These are phyloP conservation scores for Parathielavia hyrcaniae DNA, from an alignment of 495 filamentous ascomycete species.

Conservation along the genomic window DNA sequence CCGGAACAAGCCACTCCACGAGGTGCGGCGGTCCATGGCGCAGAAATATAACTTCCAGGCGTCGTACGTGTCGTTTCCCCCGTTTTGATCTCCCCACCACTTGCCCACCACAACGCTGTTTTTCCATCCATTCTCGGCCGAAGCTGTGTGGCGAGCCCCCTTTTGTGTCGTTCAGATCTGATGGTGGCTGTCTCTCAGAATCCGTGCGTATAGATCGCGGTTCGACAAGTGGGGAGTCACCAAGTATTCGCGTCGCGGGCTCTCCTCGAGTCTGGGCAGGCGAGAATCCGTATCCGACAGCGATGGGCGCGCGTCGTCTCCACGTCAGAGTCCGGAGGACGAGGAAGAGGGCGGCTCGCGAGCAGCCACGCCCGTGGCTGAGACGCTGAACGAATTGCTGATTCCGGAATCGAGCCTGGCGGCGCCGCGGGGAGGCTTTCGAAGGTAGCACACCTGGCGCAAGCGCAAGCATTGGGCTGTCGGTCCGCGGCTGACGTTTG, in stretches of 20 bases:
- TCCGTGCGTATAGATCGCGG: conserved; percentile 41
- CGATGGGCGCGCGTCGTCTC: conserved; percentile 6
- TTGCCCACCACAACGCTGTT: neutral
- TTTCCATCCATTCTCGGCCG: too few species aligned
- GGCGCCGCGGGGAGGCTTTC: neutral
- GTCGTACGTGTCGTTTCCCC: conserved; percentile 34
- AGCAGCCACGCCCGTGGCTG: neutral
- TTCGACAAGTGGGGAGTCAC: conserved; percentile 41
- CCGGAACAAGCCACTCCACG: conserved; percentile 39
- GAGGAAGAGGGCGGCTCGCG: neutral
- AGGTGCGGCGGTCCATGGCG: conserved; percentile 39
- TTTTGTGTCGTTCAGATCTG: neutral
- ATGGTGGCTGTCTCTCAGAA: conserved; percentile 23
- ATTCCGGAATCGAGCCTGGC: neutral
- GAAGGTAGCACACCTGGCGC: conserved; percentile 3
- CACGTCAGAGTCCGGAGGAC: conserved; percentile 5
- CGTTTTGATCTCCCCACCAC: neutral
- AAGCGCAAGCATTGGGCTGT: too few species aligned
- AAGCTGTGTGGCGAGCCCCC: neutral
- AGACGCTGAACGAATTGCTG: neutral
- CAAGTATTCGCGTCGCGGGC: conserved; percentile 41
- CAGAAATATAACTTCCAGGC: conserved; percentile 41
- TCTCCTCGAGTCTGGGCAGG: conserved; percentile 12
- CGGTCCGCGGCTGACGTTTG: neutral
- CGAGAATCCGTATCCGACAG: conserved; percentile 11